Conservation (phyloP, 257 asterid genomes). For the Dorcoceras hygrometricum region DNA sequence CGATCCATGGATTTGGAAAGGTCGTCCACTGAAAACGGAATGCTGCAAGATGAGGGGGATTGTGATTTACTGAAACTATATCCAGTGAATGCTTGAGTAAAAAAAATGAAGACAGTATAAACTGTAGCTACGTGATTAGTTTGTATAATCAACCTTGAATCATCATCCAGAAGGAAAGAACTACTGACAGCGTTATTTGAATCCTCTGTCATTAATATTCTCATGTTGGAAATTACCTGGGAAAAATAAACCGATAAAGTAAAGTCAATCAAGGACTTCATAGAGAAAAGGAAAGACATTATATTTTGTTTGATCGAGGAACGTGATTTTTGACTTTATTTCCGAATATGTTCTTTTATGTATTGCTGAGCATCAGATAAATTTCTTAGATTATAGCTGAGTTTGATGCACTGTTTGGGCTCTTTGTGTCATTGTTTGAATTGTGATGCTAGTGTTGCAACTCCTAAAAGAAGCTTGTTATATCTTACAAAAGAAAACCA, state of each 20-base stretch:
- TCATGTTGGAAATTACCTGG: slow-evolving; percentile 90
- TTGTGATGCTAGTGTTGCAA: background rate
- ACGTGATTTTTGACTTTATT: background rate
- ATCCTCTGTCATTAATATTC: slow-evolving; percentile 91
- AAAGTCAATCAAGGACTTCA: background rate
- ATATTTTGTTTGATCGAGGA: background rate
- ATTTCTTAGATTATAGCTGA: background rate
- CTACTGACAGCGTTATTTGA: slow-evolving; percentile 97
- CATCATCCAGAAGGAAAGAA: slow-evolving; percentile 95
- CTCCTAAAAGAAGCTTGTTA: background rate
- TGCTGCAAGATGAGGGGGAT: slow-evolving; percentile 57
- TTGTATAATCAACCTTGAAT: slow-evolving; percentile 70
- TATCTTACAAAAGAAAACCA: background rate
- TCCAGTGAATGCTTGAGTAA: background rate
- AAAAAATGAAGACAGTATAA: background rate
- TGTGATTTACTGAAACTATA: slow-evolving; percentile 7
- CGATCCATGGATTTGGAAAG: slow-evolving; percentile 93
- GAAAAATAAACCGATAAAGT: slow-evolving; percentile 7
- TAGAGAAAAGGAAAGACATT: background rate
- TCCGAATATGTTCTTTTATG: background rate
- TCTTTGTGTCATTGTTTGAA: background rate
- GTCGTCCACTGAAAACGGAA: slow-evolving; percentile 97
- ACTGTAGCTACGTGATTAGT: slow-evolving; percentile 9
- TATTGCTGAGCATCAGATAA: background rate
- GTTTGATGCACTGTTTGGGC: background rate